Percentiles rank a stretch among this genome's conserved stretches.
phyloP scores from a whole-genome alignment of 495 filamentous ascomycete genomes.

The Aspergillus coremiiformis region DNA sequence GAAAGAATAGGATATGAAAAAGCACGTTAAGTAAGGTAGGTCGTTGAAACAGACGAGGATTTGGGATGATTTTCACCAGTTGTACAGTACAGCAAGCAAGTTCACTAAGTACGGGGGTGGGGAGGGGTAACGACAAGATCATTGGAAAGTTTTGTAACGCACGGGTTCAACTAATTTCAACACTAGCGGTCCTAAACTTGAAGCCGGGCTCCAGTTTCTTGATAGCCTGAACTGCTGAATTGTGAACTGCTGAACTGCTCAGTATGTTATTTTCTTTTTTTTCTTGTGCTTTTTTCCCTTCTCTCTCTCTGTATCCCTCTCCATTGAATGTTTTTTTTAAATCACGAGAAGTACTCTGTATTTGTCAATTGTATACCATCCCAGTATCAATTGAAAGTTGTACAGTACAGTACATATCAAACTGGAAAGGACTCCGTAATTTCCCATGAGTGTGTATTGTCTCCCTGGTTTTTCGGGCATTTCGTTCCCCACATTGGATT shows the following conservation, averaged over 20 bases:
- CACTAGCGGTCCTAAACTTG: slow-evolving; percentile 6
- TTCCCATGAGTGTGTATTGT: no score
- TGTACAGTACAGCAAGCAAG: background rate
- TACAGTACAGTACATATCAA: no score
- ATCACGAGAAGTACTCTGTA: background rate
- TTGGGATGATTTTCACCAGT: background rate
- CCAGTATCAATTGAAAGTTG: no score
- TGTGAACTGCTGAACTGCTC: no score
- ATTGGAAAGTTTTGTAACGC: background rate
- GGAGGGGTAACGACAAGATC: slow-evolving; percentile 19
- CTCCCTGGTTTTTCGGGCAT: slow-evolving; percentile 8
- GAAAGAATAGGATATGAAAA: background rate
- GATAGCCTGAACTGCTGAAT: background rate
- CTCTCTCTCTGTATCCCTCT: background rate
- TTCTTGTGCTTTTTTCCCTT: background rate
- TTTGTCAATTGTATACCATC: background rate
- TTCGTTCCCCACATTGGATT: background rate
- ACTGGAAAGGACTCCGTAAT: no score
- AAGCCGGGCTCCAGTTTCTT: background rate
- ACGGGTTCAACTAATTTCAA: slow-evolving; percentile 2
- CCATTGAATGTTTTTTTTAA: background rate
- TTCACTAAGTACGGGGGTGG: slow-evolving; percentile 17
- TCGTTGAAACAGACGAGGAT: background rate
- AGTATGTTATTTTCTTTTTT: background rate
- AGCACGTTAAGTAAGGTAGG: no score